Conservation (phyloP, 148 eudicot species). For the Selenicereus undatus region DNA sequence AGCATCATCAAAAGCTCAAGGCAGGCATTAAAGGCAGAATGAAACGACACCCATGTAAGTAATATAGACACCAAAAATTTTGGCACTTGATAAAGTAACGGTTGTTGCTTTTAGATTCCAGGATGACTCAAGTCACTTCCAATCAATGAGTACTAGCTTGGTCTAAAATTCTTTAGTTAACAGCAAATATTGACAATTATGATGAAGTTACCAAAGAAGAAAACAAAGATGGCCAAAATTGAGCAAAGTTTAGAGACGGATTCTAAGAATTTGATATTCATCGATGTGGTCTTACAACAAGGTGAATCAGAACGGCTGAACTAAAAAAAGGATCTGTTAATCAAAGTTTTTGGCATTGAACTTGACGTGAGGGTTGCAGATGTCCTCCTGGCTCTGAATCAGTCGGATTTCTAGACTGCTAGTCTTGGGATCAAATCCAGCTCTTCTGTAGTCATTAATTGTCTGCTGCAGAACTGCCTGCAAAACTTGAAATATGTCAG, state of each 20-base stretch:
- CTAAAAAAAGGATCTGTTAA: not conserved
- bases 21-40: no score
- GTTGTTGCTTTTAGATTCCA: not conserved
- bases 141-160: not conserved
- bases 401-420: constrained; percentile 94
- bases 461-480: constrained; percentile 84
- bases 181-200: not conserved
- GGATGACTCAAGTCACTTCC: no score
- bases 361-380: constrained; percentile 71
- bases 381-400: constrained; percentile 82
- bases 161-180: not conserved
- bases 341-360: constrained; percentile 53
- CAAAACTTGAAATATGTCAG: not conserved
- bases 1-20: no score
- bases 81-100: no score
- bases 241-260: not conserved
- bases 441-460: constrained; percentile 52
- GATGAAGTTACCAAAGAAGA: not conserved
- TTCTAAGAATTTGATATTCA: not conserved
- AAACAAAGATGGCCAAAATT: not conserved
- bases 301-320: not conserved
- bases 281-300: not conserved
- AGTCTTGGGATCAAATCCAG: constrained; percentile 67
- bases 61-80: no score
- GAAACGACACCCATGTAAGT: no score